These are phyloP conservation scores for Boletellus deceptivus DNA, from an alignment of 1,284 basidiomycete genomes.

Conservation along the genomic window DNA sequence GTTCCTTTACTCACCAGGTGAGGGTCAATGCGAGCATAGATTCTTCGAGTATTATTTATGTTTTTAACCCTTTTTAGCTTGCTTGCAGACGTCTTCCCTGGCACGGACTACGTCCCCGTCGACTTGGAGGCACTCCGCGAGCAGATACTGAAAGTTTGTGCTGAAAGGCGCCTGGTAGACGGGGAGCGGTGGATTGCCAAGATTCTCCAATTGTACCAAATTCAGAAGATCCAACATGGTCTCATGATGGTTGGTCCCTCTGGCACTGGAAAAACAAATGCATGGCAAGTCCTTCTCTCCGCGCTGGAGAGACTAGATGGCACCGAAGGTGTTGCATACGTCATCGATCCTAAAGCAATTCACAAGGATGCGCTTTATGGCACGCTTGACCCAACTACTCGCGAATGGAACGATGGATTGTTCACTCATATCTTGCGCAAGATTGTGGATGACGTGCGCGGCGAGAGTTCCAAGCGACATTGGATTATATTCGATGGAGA, in stretches of 20 bases:
- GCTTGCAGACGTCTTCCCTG: conserved; percentile 96
- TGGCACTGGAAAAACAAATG: conserved; percentile 95
- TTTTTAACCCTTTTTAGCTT: conserved; percentile 50
- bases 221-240: conserved; percentile 99
- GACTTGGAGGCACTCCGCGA: conserved; percentile 83
- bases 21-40: conserved; percentile 19
- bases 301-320: conserved; percentile 93
- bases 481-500: conserved; percentile 99
- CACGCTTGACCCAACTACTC: conserved; percentile 94
- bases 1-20: conserved; percentile 91
- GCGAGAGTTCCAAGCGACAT: conserved; percentile 94
- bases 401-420: conserved; percentile 99
- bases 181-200: conserved; percentile 94
- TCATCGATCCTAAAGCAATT: conserved; percentile 99
- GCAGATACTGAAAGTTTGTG: conserved; percentile 86
- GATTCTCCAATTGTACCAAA: conserved; percentile 97
- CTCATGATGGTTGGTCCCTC: conserved; percentile 99
- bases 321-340: conserved; percentile 89
- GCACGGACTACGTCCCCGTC: conserved; percentile 87
- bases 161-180: conserved; percentile 79
- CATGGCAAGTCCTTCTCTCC: conserved; percentile 91
- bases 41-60: conserved; percentile 9
- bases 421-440: conserved; percentile 98
- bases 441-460: conserved; percentile 98
- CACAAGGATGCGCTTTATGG: conserved; percentile 98